Evolutionary conservation across 2,329 filamentous ascomycete genomes (phyloP).

Genomic region (Verruconis gallopava): DNA sequence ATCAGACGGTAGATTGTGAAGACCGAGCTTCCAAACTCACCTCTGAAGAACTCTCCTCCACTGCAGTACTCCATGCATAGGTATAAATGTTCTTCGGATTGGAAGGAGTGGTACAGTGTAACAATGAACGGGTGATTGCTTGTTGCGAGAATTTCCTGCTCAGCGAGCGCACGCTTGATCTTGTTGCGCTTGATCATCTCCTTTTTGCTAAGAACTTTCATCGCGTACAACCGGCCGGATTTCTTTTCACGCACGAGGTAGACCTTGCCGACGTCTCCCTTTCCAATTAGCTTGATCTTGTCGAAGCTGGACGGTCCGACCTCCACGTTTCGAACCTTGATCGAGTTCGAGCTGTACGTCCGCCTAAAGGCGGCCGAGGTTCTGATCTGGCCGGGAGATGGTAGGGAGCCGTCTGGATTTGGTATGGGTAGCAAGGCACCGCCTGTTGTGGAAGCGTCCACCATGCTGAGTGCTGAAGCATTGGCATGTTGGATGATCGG

Average conservation of each 20-base stretch:
- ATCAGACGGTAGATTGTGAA: not conserved
- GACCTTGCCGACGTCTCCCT: slow-evolving; percentile 96
- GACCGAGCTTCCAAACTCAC: slow-evolving; percentile 20
- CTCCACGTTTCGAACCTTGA: slow-evolving; percentile 95
- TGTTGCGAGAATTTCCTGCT: slow-evolving; percentile 95
- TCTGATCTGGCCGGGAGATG: slow-evolving; percentile 52
- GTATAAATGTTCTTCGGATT: slow-evolving; percentile 96
- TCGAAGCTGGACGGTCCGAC: slow-evolving; percentile 93
- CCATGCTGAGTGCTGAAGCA: slow-evolving; percentile 40
- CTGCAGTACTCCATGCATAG: slow-evolving; percentile 99
- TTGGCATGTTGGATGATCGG: slow-evolving; percentile 49
- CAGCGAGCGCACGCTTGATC: slow-evolving; percentile 94
- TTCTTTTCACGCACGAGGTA: slow-evolving; percentile 98
- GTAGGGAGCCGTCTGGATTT: slow-evolving; percentile 40
- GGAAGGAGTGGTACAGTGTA: slow-evolving; percentile 96
- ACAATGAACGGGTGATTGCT: slow-evolving; percentile 99
- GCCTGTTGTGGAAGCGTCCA: slow-evolving; percentile 28
- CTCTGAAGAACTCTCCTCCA: slow-evolving; percentile 92
- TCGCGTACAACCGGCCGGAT: slow-evolving; percentile 85
- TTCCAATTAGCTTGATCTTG: slow-evolving; percentile 98
- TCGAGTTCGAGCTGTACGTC: slow-evolving; percentile 98
- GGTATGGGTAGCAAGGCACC: slow-evolving; percentile 25
- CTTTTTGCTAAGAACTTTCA: slow-evolving; percentile 99
- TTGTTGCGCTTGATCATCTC: slow-evolving; percentile 99
- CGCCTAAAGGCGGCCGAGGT: slow-evolving; percentile 66